A percentile compares a stretch with the other conserved stretches of the same genome.
phyloP scores from a whole-genome alignment of 1,139 yeast genomes.

The Kodamaea arcana region DNA sequence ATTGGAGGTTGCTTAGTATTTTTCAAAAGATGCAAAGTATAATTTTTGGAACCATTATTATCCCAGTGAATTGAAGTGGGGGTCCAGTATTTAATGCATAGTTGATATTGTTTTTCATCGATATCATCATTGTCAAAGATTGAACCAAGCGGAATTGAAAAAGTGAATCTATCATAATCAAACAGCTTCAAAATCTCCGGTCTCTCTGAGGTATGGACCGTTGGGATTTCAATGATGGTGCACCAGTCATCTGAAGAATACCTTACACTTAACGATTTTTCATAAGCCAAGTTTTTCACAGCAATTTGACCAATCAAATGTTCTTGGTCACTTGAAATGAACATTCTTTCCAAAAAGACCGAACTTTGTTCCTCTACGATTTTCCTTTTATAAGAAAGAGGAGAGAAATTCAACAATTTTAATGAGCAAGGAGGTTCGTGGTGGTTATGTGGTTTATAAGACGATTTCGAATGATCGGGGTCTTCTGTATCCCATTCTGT shows the following conservation, averaged over 20 bases:
- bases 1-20: constrained; percentile 7
- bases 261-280: constrained; percentile 58
- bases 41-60: constrained; percentile 60
- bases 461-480: constrained; percentile 1
- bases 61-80: constrained; percentile 68
- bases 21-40: constrained; percentile 46
- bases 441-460: background rate
- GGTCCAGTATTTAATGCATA: constrained; percentile 59
- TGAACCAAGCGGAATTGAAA: constrained; percentile 46
- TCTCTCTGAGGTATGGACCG: constrained; percentile 57
- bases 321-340: constrained; percentile 53
- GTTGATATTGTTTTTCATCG: constrained; percentile 27
- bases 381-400: constrained; percentile 34
- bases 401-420: constrained; percentile 43
- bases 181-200: constrained; percentile 50
- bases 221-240: constrained; percentile 65
- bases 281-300: constrained; percentile 63
- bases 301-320: constrained; percentile 69
- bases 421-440: constrained; percentile 43
- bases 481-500: constrained; percentile 21
- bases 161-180: constrained; percentile 56
- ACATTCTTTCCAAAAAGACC: constrained; percentile 63
- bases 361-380: constrained; percentile 32
- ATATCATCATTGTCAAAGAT: constrained; percentile 16
- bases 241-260: constrained; percentile 72